These are phyloP conservation scores for Mimosa bimucronata DNA, from an alignment of 306 rosid species.

Conservation along the genomic window DNA sequence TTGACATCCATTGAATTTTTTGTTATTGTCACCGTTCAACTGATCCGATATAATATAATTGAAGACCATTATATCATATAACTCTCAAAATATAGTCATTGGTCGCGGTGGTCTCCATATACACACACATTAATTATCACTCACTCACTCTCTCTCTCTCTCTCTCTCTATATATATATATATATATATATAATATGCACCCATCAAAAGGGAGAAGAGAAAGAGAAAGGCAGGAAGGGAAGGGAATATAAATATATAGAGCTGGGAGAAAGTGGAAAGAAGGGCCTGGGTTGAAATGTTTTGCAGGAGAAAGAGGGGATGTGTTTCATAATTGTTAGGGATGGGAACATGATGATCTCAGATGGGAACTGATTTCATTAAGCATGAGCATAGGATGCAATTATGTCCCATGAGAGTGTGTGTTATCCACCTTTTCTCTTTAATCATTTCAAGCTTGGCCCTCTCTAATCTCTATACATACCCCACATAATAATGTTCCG, in stretches of 20 bases:
- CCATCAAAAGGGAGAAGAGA: neutral
- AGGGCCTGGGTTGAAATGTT: constrained; percentile 37
- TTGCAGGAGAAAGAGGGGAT: constrained; percentile 21
- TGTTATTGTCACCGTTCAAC: neutral
- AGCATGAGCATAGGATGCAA: constrained; percentile 44
- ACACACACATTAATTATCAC: too few relatives aligned
- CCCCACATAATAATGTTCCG: constrained; percentile 32
- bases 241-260: neutral
- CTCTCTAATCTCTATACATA: constrained; percentile 9
- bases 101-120: neutral
- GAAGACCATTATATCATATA: neutral
- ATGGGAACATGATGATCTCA: constrained; percentile 13
- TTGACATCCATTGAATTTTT: neutral
- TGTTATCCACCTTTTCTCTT: constrained; percentile 36
- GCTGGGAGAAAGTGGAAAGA: neutral
- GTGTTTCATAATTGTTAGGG: constrained; percentile 49
- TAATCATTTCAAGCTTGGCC: neutral
- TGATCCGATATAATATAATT: neutral
- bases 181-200: neutral
- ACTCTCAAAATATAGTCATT: neutral
- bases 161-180: too few relatives aligned
- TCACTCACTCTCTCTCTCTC: neutral
- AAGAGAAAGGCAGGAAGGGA: neutral
- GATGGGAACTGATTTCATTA: constrained; percentile 39
- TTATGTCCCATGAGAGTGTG: constrained; percentile 63